Conservation (phyloP, 768 basidiomycete species). For the Boletus fagicola region DNA sequence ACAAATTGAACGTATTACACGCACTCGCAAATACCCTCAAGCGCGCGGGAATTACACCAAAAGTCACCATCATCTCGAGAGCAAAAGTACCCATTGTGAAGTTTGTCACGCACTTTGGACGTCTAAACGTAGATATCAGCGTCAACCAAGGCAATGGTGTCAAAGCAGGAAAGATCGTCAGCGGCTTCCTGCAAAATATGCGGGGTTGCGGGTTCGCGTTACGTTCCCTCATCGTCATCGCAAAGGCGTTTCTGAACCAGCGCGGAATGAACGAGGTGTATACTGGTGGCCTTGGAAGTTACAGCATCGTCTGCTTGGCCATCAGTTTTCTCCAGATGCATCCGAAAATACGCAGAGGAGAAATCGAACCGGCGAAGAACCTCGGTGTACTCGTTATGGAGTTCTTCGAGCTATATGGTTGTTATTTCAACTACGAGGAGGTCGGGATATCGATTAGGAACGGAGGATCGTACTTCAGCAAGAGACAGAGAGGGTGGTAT, state of each 20-base stretch:
- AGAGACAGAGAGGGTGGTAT: slow-evolving; percentile 78
- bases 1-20: slow-evolving; percentile 68
- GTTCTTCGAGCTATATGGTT: slow-evolving; percentile 95
- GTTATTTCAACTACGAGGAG: slow-evolving; percentile 87
- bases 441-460: slow-evolving; percentile 85
- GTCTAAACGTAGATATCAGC: slow-evolving; percentile 89
- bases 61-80: slow-evolving; percentile 86
- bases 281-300: slow-evolving; percentile 91
- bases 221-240: slow-evolving; percentile 80
- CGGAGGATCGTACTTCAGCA: slow-evolving; percentile 88
- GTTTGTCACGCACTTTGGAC: slow-evolving; percentile 79
- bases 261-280: slow-evolving; percentile 98
- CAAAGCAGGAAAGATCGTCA: slow-evolving; percentile 73
- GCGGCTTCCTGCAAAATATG: slow-evolving; percentile 71
- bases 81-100: slow-evolving; percentile 98
- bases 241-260: slow-evolving; percentile 88
- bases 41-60: slow-evolving; percentile 67
- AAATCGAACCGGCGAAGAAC: slow-evolving; percentile 85
- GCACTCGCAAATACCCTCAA: slow-evolving; percentile 78
- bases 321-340: slow-evolving; percentile 97
- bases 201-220: slow-evolving; percentile 58
- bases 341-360: slow-evolving; percentile 85
- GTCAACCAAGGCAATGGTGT: slow-evolving; percentile 89
- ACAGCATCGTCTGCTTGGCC: slow-evolving; percentile 89
- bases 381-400: slow-evolving; percentile 94